These are phyloP conservation scores for Ophiostoma sp. DNA, from an alignment of 2,329 filamentous ascomycete genomes.

Conservation along the genomic window DNA sequence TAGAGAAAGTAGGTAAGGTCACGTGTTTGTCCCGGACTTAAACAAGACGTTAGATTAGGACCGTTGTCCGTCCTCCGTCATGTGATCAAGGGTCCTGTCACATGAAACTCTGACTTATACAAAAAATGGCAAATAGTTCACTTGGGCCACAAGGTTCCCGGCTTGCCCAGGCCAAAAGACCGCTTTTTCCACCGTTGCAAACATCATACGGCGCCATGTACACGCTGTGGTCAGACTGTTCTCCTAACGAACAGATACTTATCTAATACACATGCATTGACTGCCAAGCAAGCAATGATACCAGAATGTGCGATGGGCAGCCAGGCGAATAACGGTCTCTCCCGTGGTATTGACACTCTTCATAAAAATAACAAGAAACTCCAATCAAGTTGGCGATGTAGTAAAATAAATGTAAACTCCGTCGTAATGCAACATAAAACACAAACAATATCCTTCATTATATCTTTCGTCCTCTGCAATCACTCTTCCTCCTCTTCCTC, in stretches of 20 bases:
- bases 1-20: too few relatives aligned
- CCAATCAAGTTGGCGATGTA: background rate
- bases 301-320: background rate
- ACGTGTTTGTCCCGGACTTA: too few relatives aligned
- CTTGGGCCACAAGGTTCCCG: background rate
- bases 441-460: background rate
- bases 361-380: background rate
- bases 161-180: background rate
- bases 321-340: background rate
- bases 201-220: background rate
- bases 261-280: too few relatives aligned
- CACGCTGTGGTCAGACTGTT: background rate
- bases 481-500: slow-evolving; percentile 57
- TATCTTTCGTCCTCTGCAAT: too few relatives aligned
- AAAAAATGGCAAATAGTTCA: too few relatives aligned
- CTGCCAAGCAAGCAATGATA: background rate
- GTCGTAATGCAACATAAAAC: background rate
- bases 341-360: background rate
- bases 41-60: too few relatives aligned
- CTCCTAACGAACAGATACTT: background rate
- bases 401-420: background rate
- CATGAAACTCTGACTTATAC: too few relatives aligned
- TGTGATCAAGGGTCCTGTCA: too few relatives aligned
- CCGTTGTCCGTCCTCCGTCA: too few relatives aligned
- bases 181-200: background rate